phyloP scores from a whole-genome alignment of 495 filamentous ascomycete species.

The Trichoderma asperelloides region DNA sequence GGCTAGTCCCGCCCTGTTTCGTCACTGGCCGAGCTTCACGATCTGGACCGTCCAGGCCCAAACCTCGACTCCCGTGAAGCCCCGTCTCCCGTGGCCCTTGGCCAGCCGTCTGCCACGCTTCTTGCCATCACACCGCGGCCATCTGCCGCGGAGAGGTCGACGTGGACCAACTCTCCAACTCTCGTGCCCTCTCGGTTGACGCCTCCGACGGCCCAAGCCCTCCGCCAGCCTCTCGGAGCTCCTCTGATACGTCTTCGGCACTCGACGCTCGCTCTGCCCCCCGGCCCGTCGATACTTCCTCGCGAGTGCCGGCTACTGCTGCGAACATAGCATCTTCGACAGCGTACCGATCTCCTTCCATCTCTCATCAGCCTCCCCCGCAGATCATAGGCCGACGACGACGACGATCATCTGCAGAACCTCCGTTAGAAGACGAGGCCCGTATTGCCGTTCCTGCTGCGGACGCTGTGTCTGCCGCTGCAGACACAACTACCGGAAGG shows the following conservation, averaged over 20 bases:
- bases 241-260: slow-evolving; percentile 32
- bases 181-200: slow-evolving; percentile 19
- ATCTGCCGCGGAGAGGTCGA: slow-evolving; percentile 10
- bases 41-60: not conserved
- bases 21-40: not conserved
- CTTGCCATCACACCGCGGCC: slow-evolving; percentile 8
- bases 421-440: slow-evolving; percentile 14
- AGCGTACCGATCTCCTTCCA: not conserved
- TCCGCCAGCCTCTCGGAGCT: slow-evolving; percentile 27
- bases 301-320: slow-evolving; percentile 8
- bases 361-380: not conserved
- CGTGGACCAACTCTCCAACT: slow-evolving; percentile 7
- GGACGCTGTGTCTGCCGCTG: slow-evolving; percentile 8
- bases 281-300: slow-evolving; percentile 11
- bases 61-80: not conserved
- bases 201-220: slow-evolving; percentile 37
- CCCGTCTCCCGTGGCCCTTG: not conserved
- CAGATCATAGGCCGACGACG: slow-evolving; percentile 22
- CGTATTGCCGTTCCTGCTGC: slow-evolving; percentile 10
- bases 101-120: not conserved
- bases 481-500: not conserved
- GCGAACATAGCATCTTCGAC: slow-evolving; percentile 9
- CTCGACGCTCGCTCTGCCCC: slow-evolving; percentile 18
- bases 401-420: slow-evolving; percentile 11
- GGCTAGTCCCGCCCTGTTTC: not conserved